Percentiles rank a stretch among this genome's conserved stretches.
Evolutionary conservation across 116 monocot genomes (phyloP).

Genomic region (Dioscorea cayenensis): DNA sequence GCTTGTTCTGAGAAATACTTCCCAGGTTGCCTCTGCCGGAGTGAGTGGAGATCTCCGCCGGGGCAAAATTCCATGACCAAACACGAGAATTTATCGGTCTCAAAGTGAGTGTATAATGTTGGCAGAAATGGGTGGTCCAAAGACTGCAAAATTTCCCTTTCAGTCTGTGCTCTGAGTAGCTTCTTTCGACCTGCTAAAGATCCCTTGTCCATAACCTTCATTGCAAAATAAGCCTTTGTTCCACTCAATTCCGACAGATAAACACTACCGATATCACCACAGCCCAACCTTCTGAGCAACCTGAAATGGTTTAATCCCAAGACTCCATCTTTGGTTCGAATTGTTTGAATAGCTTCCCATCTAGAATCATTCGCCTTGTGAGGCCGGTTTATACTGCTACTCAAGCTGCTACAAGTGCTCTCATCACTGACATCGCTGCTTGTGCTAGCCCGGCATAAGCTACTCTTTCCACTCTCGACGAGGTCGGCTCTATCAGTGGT

Average conservation of each 20-base stretch:
- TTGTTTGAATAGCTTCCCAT: slow-evolving; percentile 45
- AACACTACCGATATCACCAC: slow-evolving; percentile 59
- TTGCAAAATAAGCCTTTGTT: slow-evolving; percentile 43
- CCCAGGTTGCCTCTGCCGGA: slow-evolving; percentile 53
- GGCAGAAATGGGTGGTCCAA: slow-evolving; percentile 62
- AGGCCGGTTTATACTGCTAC: slow-evolving; percentile 36
- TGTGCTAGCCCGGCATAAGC: slow-evolving; percentile 28
- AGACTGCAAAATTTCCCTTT: slow-evolving; percentile 48
- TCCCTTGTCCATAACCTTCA: slow-evolving; percentile 61
- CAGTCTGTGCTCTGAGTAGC: slow-evolving; percentile 49
- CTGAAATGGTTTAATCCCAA: slow-evolving; percentile 50
- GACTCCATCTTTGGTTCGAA: slow-evolving; percentile 28
- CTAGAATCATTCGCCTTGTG: slow-evolving; percentile 55
- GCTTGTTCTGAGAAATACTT: slow-evolving; percentile 54
- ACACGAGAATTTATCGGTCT: slow-evolving; percentile 58
- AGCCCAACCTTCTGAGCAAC: slow-evolving; percentile 40
- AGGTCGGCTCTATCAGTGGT: slow-evolving; percentile 17
- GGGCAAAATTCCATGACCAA: slow-evolving; percentile 68
- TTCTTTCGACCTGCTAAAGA: slow-evolving; percentile 43
- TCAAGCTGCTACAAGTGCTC: slow-evolving; percentile 50
- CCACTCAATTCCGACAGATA: slow-evolving; percentile 48
- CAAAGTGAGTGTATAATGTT: slow-evolving; percentile 46
- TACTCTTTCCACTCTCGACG: slow-evolving; percentile 19
- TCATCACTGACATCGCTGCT: slow-evolving; percentile 50
- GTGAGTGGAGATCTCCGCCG: slow-evolving; percentile 49